Percentiles rank a stretch among this genome's conserved stretches.
Conservation (phyloP, 2,329 filamentous ascomycete genomes). For the Emergomyces orientalis region DNA sequence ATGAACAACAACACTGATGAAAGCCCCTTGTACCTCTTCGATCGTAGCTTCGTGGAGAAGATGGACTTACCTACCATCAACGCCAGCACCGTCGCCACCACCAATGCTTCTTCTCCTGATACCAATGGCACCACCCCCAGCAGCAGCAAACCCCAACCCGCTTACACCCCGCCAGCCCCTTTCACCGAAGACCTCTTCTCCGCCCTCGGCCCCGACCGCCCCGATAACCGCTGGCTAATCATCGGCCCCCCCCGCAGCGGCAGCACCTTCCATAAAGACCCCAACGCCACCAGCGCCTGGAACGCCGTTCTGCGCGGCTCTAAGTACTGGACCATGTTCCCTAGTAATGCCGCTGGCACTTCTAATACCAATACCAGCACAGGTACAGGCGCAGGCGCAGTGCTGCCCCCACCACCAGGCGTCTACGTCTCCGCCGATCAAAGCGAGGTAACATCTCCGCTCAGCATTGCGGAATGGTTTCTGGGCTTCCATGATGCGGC, state of each 20-base stretch:
- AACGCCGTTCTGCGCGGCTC: constrained; percentile 82
- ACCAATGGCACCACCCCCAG: constrained; percentile 14
- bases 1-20: constrained; percentile 74
- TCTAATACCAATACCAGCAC: constrained; percentile 11
- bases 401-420: constrained; percentile 62
- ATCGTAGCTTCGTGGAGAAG: constrained; percentile 76
- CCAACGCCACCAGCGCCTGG: constrained; percentile 68
- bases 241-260: constrained; percentile 79
- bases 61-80: constrained; percentile 56
- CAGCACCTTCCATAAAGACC: constrained; percentile 87
- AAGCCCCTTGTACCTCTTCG: constrained; percentile 86
- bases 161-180: constrained; percentile 72
- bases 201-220: constrained; percentile 65
- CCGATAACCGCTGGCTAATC: constrained; percentile 87
- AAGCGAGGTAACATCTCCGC: constrained; percentile 84
- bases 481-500: constrained; percentile 82
- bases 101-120: too few relatives aligned
- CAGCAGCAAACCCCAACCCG: constrained; percentile 29
- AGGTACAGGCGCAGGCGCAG: background rate
- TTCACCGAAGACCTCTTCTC: constrained; percentile 83
- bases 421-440: constrained; percentile 84
- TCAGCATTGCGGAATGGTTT: constrained; percentile 96
- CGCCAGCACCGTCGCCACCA: constrained; percentile 29
- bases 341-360: constrained; percentile 38
- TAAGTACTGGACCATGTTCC: constrained; percentile 99